Evolutionary conservation across 1,284 basidiomycete genomes (phyloP).

Genomic region (Sanghuangporus sanghuang): DNA sequence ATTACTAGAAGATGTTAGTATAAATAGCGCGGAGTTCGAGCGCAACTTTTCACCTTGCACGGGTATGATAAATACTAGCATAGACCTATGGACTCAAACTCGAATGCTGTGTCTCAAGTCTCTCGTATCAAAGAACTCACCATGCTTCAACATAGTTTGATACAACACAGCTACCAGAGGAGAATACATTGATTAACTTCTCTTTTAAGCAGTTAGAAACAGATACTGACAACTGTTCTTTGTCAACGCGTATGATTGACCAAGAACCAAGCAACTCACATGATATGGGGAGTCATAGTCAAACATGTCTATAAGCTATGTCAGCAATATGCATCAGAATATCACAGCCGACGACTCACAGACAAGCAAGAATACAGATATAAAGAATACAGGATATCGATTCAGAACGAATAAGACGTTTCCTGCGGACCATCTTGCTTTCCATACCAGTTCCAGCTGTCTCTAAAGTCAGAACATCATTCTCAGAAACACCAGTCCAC

Average conservation of each 20-base stretch:
- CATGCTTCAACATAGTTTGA: slow-evolving; percentile 9
- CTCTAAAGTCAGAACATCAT: neutral
- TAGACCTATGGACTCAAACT: slow-evolving; percentile 1
- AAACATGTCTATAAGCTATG: neutral
- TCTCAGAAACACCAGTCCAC: neutral
- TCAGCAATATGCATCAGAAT: neutral
- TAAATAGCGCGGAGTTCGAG: neutral
- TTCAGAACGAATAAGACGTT: slow-evolving; percentile 13
- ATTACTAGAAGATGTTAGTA: slow-evolving; percentile 1
- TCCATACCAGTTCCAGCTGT: slow-evolving; percentile 11
- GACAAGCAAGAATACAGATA: slow-evolving; percentile 4
- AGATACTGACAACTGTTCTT: neutral
- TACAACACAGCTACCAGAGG: neutral
- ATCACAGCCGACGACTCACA: neutral
- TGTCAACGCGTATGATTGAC: neutral
- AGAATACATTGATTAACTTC: neutral
- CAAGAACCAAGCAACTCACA: neutral
- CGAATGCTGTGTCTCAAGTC: neutral
- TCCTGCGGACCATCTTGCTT: slow-evolving; percentile 6
- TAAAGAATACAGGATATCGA: slow-evolving; percentile 4
- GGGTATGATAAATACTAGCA: slow-evolving; percentile 10
- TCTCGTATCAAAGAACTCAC: neutral
- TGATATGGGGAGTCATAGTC: neutral
- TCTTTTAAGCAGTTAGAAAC: neutral
- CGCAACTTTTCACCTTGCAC: slow-evolving; percentile 4